Base-by-base conservation (phyloP, 352 stramenopile species). In the Globisporangium echinulatum region DNA sequence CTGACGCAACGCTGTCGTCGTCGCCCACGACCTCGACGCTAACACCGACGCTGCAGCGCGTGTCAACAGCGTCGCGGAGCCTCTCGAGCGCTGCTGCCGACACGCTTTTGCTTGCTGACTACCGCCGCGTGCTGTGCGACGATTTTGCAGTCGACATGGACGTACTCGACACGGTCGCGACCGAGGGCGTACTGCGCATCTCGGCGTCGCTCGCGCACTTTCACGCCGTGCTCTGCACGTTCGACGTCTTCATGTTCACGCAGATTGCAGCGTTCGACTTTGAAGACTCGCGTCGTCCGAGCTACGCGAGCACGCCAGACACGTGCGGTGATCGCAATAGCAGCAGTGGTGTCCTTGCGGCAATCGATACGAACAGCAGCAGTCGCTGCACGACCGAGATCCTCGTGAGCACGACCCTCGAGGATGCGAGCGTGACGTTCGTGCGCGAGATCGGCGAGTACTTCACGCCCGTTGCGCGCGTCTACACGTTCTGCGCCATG, bases 131-230 rank as follows among this genome's bases (percentile, higher is more conserved):
- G n/a, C 55, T 90, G 0, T 91, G 82, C 51, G 79, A 91, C 39
- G 79, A 91, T 52, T 91, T 90, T 55, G 77, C 74, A 0, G 49
- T 91, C 15, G 82, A 91, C 59, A 64, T 91, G 15, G 79, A 91
- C 54, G 49, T 87, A 1, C 58, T 88, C 19, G 77, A 85, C 51
- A 79, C 79, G 10, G 61, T 71, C 42, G 47, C 74, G 7, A 53
- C 64, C 4, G 76, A 90, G 53, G 61, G 68, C 19, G 65, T 59
- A 48, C 68, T 75, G 46, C 88, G 72, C 1, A 68, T 92, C 46
- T 75, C 79, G 0, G 57, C 79, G 1, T 88, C 71, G 1, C 62
- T 90, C 19, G 87, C 79, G 7, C 82, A 90, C 58, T 85, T 90
- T 36, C 82, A 92, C 42, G 71, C 73, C 53, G 77, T 90, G 5